Evolutionary conservation across 1,284 basidiomycete genomes (phyloP).

Genomic region (Irpex sp.): DNA sequence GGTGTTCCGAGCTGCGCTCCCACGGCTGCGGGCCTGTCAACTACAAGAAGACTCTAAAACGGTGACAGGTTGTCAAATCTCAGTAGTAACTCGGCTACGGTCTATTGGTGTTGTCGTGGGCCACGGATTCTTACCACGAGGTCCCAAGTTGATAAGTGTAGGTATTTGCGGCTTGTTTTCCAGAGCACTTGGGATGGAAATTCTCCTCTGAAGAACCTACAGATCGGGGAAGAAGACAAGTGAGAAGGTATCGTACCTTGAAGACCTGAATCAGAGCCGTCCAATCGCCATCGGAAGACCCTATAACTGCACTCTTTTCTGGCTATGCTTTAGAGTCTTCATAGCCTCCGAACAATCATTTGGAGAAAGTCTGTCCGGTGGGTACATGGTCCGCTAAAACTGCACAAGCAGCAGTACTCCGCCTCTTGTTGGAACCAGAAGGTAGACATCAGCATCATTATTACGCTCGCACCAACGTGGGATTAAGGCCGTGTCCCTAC

Average conservation of each 20-base stretch:
- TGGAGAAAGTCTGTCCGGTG: neutral
- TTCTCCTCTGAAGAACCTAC: neutral
- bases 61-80: too few species aligned
- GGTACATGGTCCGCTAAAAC: neutral
- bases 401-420: neutral
- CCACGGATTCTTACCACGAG: too few species aligned
- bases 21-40: neutral
- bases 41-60: neutral
- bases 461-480: neutral
- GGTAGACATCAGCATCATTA: neutral
- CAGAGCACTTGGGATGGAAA: neutral
- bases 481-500: neutral
- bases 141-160: neutral
- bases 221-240: neutral
- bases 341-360: neutral
- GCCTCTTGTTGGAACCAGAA: neutral
- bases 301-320: neutral
- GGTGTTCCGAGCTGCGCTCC: too few species aligned
- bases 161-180: neutral
- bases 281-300: too few species aligned
- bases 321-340: neutral
- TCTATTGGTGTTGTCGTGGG: too few species aligned
- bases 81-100: too few species aligned
- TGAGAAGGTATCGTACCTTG: neutral
- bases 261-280: neutral